Evolutionary conservation across 768 basidiomycete genomes (phyloP), one percentile per base, ranked within the genome.

Genomic region (Rhodotorula graminis): DNA sequence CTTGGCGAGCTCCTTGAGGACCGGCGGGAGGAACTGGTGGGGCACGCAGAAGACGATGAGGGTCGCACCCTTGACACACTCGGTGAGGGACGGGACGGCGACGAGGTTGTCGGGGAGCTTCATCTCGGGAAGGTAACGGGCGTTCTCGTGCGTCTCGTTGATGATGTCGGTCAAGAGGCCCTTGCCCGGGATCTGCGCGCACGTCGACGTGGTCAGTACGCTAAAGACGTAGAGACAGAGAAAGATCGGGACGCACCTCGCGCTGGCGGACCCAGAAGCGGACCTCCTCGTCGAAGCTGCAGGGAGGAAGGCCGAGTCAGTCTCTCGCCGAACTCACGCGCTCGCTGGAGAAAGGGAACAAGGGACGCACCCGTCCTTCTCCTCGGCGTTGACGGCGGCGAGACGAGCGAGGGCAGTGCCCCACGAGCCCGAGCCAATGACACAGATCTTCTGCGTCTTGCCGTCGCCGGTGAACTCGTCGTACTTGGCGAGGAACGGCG

Each of bases 41-140:
- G 83, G 83, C 65, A 83, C 77, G 58, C 83, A 83, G 67, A 84
- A 82, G 53, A 84, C 81, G 70, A 84, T 73, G 5, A 81, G 81
- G 1, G 83, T 84, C 5, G 82, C 82, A 46, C 77, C 82, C 67
- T 83, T 82, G 52, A 84, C 81, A 61, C 82, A 69, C 14, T 81
- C 82, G 44, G 61, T 63, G 40, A 75, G 67, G 1, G 67, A 66
- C 2, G 74, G 70, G 29, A 75, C 74, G 25, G 74, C 74, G 58
- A 71, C 58, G 44, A 84, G 79, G 70, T 82, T 83, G 18, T 82
- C 80, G 12, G 81, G 80, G 4, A 84, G 78, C 42, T 60, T 64
- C 74, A 75, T 75, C 78, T 78, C 81, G 37, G 83, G 81, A 11
- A 83, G 77, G 73, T 83, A 83, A 65, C 81, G 79, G 15, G 78